Percentiles rank a stretch among this genome's conserved stretches.
Evolutionary conservation across 352 stramenopile genomes (phyloP).

Genomic region (Phytophthora kernoviae): DNA sequence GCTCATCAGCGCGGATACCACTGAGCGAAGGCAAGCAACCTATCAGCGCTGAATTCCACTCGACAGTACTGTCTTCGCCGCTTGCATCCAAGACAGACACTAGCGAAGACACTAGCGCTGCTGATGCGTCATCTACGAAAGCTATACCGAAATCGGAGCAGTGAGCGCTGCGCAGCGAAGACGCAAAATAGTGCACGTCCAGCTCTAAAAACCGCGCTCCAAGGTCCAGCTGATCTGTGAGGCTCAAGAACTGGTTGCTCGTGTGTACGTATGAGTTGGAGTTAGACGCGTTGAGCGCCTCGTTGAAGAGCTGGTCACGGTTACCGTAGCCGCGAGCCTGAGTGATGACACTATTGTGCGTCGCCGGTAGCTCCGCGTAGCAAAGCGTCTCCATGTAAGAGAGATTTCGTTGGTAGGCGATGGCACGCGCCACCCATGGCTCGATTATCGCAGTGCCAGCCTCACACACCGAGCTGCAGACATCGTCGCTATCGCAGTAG

Average conservation of each 20-base stretch:
- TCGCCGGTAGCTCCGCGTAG: constrained; percentile 62
- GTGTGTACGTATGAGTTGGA: constrained; percentile 56
- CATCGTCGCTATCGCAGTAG: constrained; percentile 59
- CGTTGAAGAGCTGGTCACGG: constrained; percentile 72
- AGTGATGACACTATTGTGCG: constrained; percentile 81
- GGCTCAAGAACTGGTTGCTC: constrained; percentile 71
- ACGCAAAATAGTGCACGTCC: constrained; percentile 79
- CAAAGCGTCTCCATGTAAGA: constrained; percentile 72
- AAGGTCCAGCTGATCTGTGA: constrained; percentile 78
- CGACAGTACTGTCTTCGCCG: constrained; percentile 30
- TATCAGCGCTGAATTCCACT: constrained; percentile 56
- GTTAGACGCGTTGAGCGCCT: constrained; percentile 50
- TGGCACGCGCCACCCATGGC: constrained; percentile 63
- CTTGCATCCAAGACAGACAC: constrained; percentile 42
- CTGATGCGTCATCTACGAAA: constrained; percentile 53
- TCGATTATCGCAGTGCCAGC: constrained; percentile 55
- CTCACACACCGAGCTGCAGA: constrained; percentile 66
- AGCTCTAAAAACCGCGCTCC: constrained; percentile 75
- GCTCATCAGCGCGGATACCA: constrained; percentile 70
- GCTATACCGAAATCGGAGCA: constrained; percentile 59
- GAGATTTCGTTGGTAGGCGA: constrained; percentile 71
- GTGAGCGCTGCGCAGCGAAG: constrained; percentile 61
- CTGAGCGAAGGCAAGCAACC: constrained; percentile 76
- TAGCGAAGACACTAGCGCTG: constrained; percentile 35
- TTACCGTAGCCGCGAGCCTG: constrained; percentile 65